Base-by-base conservation (phyloP, 2,329 filamentous ascomycete species). In the Fragosphaeria purpurea region DNA sequence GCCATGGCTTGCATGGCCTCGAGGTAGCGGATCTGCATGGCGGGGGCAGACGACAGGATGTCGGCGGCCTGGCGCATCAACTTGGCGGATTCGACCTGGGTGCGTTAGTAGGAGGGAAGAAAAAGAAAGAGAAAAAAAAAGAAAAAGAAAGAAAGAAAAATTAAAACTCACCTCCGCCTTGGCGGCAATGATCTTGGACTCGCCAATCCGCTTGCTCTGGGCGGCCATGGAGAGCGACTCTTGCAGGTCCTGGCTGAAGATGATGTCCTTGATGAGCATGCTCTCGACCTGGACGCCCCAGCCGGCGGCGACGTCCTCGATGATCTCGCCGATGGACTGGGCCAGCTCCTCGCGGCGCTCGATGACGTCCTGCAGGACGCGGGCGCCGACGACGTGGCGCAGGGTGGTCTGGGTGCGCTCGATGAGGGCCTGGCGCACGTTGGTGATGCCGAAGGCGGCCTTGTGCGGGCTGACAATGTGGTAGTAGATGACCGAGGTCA, bases 1-100 rank as follows among this genome's bases (percentile, higher is more conserved):
- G 93, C 93, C 91, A 98, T 98, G 41, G 88, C 80, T 67, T 97
- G 93, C 91, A 97, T 97, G 4, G 93, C 90, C 72, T 98, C 93
- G 58, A 98, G 85, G 68, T 97, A 97, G 58, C 90, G 77, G 72
- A 95, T 95, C 72, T 96, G 90, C 93, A 98, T 98, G 59, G 93
- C 93, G 3, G 93, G 93, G 0, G 91, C 91, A 12, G 82, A 88
- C 56, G 82, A 87, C 46, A 98, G 70, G 59, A 97, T 96, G 65
- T 98, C 91, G 66, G 93, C 93, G 39, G 93, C 91, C 71, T 93
- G 82, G 62, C 85, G 80, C 86, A 88, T 94, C 64, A 97, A 75
- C 70, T 96, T 96, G 69, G 93, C 91, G 48, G 84, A 83, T 71
- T 98, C 93, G 64, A 98, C 93, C 22, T 22, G 22, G 22, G 22